phyloP scores from a whole-genome alignment of 768 basidiomycete species.

The Dendrothele bispora region DNA sequence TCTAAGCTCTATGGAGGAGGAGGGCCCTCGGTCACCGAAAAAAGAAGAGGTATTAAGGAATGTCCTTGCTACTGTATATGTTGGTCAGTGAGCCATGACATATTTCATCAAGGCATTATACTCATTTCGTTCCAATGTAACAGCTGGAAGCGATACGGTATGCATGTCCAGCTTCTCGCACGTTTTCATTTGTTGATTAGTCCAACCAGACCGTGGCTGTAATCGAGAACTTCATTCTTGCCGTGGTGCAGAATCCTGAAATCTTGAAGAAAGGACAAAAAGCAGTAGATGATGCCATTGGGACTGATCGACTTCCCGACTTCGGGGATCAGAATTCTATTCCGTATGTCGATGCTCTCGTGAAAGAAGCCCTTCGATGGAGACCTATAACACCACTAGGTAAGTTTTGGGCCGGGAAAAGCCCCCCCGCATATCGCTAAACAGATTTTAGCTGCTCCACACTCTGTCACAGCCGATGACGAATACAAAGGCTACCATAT shows the following conservation, averaged over 20 bases:
- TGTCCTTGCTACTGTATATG: constrained; percentile 5
- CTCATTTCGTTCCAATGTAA: no score
- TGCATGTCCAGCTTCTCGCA: neutral
- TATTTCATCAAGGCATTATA: neutral
- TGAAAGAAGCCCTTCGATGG: constrained; percentile 24
- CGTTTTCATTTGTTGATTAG: neutral
- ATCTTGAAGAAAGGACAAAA: constrained; percentile 23
- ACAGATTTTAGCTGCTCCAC: neutral
- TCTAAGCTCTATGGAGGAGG: constrained; percentile 1
- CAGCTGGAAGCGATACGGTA: constrained; percentile 13
- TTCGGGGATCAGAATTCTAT: constrained; percentile 19
- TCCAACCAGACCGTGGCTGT: constrained; percentile 10
- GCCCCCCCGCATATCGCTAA: no score
- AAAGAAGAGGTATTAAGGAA: constrained; percentile 3
- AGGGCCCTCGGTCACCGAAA: neutral
- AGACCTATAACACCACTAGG: constrained; percentile 16
- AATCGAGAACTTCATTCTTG: constrained; percentile 16
- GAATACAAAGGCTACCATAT: constrained; percentile 1
- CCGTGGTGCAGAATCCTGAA: constrained; percentile 24
- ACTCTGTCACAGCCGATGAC: neutral
- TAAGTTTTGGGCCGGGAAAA: constrained; percentile 9
- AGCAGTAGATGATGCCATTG: constrained; percentile 24
- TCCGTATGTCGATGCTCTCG: constrained; percentile 22
- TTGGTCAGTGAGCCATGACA: neutral
- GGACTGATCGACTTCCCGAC: constrained; percentile 22